A percentile compares a stretch with the other conserved stretches of the same genome.
Conservation (phyloP, 805 yeast genomes). For the Cyberlindnera mrakii region DNA sequence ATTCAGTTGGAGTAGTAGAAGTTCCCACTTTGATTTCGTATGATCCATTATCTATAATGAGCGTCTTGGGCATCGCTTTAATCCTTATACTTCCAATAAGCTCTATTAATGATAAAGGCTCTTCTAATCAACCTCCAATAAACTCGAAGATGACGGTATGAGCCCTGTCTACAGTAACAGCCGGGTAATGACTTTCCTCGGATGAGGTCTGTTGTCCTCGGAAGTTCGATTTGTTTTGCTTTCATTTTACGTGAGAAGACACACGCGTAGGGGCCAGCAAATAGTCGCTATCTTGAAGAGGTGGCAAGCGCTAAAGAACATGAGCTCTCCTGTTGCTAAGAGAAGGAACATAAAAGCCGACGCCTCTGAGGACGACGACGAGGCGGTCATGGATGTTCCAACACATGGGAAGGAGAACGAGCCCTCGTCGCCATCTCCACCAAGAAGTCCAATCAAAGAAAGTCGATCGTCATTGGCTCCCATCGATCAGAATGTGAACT, state of each 20-base stretch:
- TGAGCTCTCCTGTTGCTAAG: slow-evolving; percentile 24
- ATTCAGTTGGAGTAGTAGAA: slow-evolving; percentile 27
- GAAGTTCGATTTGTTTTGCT: slow-evolving; percentile 14
- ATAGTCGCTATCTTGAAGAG: too few relatives aligned
- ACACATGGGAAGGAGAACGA: slow-evolving; percentile 19
- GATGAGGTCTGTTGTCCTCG: neutral
- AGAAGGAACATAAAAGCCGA: slow-evolving; percentile 14
- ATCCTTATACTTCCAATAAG: neutral
- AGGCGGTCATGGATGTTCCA: slow-evolving; percentile 9
- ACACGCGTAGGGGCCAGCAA: too few relatives aligned
- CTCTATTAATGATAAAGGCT: neutral
- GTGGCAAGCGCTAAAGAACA: neutral
- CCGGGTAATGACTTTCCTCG: slow-evolving; percentile 4
- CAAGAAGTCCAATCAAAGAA: slow-evolving; percentile 22
- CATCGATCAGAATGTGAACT: slow-evolving; percentile 15
- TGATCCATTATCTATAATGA: slow-evolving; percentile 88
- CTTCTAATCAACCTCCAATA: too few relatives aligned
- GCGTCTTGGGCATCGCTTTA: slow-evolving; percentile 13
- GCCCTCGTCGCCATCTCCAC: slow-evolving; percentile 6
- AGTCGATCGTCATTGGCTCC: slow-evolving; percentile 18
- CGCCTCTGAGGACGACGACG: slow-evolving; percentile 13
- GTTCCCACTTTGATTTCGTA: slow-evolving; percentile 68
- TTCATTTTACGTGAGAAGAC: slow-evolving; percentile 2
- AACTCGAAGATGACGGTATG: neutral
- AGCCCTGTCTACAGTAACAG: neutral